Percentiles rank a stretch among this genome's conserved stretches.
phyloP scores from a whole-genome alignment of 2,329 filamentous ascomycete genomes.

The Metarhizium album region DNA sequence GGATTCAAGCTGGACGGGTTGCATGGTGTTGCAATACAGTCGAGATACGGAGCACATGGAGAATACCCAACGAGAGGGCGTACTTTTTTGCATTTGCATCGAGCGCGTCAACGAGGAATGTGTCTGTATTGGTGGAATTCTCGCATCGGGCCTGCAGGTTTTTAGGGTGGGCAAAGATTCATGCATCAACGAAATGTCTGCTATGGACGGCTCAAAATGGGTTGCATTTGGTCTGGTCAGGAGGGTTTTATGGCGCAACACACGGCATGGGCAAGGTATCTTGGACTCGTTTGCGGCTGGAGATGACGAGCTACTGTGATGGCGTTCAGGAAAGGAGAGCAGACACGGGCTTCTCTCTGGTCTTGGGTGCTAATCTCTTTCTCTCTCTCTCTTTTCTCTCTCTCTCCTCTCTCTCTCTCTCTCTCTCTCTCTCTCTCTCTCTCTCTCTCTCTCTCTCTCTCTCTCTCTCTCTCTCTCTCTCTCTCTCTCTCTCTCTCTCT shows the following conservation, averaged over 20 bases:
- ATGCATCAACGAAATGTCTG: constrained; percentile 6
- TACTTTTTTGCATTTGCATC: constrained; percentile 5
- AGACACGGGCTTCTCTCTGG: background rate
- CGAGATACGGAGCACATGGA: constrained; percentile 4
- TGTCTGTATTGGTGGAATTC: constrained; percentile 6
- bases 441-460: too few species aligned
- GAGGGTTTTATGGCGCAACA: constrained; percentile 4
- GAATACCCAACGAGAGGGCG: background rate
- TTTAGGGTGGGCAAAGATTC: constrained; percentile 1
- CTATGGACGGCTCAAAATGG: background rate
- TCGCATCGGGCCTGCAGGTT: constrained; percentile 4
- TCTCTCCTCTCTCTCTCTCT: too few species aligned
- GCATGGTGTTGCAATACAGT: constrained; percentile 4
- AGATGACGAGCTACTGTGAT: background rate
- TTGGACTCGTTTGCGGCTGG: background rate
- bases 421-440: too few species aligned
- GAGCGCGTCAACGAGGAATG: constrained; percentile 1
- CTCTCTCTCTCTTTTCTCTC: background rate
- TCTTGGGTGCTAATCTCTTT: background rate
- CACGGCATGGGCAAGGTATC: constrained; percentile 4
- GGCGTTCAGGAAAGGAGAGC: background rate
- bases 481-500: too few species aligned
- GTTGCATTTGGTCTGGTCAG: constrained; percentile 4
- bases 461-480: too few species aligned
- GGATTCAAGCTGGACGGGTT: constrained; percentile 3